Percentiles rank a stretch among this genome's conserved stretches.
phyloP scores from a whole-genome alignment of 2,329 filamentous ascomycete genomes.

The Ambrosiella cleistominuta region DNA sequence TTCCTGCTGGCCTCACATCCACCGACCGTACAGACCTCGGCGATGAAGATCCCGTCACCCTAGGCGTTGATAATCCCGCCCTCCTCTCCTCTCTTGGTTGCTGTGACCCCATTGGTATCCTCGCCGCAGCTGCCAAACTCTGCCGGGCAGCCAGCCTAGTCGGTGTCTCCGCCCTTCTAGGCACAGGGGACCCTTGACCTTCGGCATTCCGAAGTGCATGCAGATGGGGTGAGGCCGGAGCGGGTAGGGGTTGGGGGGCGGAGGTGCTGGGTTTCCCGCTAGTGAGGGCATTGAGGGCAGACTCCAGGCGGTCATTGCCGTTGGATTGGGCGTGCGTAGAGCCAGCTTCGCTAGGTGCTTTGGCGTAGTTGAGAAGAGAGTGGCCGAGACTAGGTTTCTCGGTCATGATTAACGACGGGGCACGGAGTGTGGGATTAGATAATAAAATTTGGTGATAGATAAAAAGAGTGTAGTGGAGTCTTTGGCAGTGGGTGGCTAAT shows the following conservation, averaged over 20 bases:
- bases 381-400: slow-evolving; percentile 8
- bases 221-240: not conserved
- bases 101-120: slow-evolving; percentile 2
- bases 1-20: slow-evolving; percentile 8
- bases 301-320: slow-evolving; percentile 5
- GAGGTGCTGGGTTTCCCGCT: not conserved
- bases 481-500: not conserved
- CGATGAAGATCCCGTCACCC: not conserved
- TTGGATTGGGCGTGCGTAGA: not conserved
- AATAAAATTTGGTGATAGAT: not conserved
- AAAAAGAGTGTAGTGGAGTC: not conserved
- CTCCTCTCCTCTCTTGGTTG: not conserved
- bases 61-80: slow-evolving; percentile 1
- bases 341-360: slow-evolving; percentile 8
- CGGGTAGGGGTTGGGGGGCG: not conserved
- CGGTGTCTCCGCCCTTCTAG: slow-evolving; percentile 8
- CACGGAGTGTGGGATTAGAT: not conserved
- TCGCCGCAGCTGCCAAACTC: slow-evolving; percentile 6
- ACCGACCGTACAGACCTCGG: slow-evolving; percentile 10
- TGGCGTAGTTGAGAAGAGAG: slow-evolving; percentile 9
- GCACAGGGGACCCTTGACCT: slow-evolving; percentile 6
- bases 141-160: slow-evolving; percentile 6
- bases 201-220: not conserved
- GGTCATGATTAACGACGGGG: not conserved
- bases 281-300: slow-evolving; percentile 9